phyloP scores from a whole-genome alignment of 768 basidiomycete species.

The Podaxis sp. region DNA sequence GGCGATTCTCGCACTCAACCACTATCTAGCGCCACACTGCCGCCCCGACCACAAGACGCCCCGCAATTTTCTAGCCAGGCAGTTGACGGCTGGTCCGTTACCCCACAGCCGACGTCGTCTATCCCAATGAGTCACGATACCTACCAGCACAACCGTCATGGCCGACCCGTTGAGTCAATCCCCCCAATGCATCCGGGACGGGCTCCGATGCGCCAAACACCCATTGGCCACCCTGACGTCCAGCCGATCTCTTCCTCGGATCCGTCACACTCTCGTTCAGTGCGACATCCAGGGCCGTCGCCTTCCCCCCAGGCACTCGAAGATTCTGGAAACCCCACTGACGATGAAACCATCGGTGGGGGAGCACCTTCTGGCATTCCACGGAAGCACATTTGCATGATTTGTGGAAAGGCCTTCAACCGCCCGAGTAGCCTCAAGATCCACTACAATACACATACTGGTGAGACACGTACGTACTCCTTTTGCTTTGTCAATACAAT shows the following conservation, averaged over 20 bases:
- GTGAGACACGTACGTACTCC: constrained; percentile 58
- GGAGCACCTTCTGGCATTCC: constrained; percentile 25
- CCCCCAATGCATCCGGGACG: not conserved
- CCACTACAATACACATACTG: constrained; percentile 69
- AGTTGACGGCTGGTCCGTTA: not conserved
- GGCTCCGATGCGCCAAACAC: constrained; percentile 6
- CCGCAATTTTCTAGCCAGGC: not conserved
- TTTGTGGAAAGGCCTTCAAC: constrained; percentile 66
- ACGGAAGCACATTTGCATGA: constrained; percentile 48
- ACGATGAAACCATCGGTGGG: constrained; percentile 13
- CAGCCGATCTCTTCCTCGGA: constrained; percentile 7
- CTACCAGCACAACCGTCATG: constrained; percentile 2
- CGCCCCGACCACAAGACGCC: not conserved
- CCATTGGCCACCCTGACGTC: constrained; percentile 1
- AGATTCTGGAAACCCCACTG: constrained; percentile 20
- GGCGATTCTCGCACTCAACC: not conserved
- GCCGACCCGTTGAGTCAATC: not conserved
- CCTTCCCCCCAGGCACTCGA: not conserved
- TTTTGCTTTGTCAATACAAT: constrained; percentile 1
- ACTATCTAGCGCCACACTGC: not conserved
- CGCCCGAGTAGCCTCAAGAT: constrained; percentile 67
- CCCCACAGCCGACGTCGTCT: not conserved
- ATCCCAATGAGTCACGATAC: not conserved
- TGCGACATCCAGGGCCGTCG: constrained; percentile 21
- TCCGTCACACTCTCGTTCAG: constrained; percentile 15